phyloP scores from a whole-genome alignment of 176 grass and related monocot species.

The Eragrostis nindensis region DNA sequence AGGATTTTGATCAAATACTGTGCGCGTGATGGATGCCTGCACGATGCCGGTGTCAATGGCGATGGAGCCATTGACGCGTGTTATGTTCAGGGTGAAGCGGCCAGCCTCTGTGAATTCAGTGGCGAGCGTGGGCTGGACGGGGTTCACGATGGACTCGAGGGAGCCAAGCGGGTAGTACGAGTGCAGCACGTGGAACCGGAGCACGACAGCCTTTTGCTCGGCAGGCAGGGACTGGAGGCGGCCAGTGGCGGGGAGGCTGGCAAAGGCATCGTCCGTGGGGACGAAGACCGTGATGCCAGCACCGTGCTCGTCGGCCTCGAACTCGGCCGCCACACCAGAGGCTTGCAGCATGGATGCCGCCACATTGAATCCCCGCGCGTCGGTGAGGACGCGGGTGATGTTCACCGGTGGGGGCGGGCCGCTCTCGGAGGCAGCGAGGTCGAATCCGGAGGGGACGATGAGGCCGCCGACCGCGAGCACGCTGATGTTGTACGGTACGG shows the following conservation, averaged over 20 bases:
- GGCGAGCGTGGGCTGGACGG: constrained; percentile 94
- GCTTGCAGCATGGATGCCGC: constrained; percentile 93
- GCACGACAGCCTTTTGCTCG: constrained; percentile 79
- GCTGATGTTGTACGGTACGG: constrained; percentile 82
- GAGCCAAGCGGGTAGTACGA: constrained; percentile 98
- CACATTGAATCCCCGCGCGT: constrained; percentile 84
- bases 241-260: constrained; percentile 65
- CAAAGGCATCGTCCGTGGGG: constrained; percentile 96
- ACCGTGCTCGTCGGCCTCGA: constrained; percentile 78
- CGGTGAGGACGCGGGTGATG: constrained; percentile 79
- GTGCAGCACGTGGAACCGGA: constrained; percentile 96
- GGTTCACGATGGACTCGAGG: constrained; percentile 96
- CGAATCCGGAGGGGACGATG: constrained; percentile 72
- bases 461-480: constrained; percentile 77
- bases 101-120: constrained; percentile 81
- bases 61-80: constrained; percentile 91
- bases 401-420: constrained; percentile 61
- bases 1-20: constrained; percentile 94
- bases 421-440: constrained; percentile 78
- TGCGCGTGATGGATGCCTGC: constrained; percentile 93
- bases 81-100: constrained; percentile 92
- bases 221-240: constrained; percentile 89
- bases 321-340: constrained; percentile 75
- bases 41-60: constrained; percentile 92
- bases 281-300: constrained; percentile 95